Evolutionary conservation across 2,329 filamentous ascomycete species (phyloP).

Genomic region (Ceratocystis destructans): DNA sequence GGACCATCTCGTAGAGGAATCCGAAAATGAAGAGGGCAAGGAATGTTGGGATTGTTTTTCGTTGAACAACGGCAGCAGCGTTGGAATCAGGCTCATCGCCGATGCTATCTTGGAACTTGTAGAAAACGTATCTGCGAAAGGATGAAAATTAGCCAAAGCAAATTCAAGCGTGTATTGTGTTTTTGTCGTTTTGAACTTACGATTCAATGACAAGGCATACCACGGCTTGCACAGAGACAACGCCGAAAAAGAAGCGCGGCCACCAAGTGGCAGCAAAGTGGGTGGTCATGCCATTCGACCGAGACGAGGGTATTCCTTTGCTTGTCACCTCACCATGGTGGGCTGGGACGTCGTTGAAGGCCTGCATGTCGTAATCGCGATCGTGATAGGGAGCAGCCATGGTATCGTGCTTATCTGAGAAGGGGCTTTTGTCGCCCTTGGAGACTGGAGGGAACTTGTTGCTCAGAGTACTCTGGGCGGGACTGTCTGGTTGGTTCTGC

Average conservation of each 20-base stretch:
- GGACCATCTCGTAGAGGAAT: slow-evolving; percentile 77
- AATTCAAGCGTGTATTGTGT: not conserved
- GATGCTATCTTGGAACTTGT: slow-evolving; percentile 59
- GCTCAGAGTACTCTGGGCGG: slow-evolving; percentile 18
- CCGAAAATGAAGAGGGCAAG: slow-evolving; percentile 94
- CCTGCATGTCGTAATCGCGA: slow-evolving; percentile 14
- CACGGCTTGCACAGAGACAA: slow-evolving; percentile 61
- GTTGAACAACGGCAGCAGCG: slow-evolving; percentile 32
- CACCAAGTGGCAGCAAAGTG: slow-evolving; percentile 73
- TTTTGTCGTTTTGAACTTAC: slow-evolving; percentile 39
- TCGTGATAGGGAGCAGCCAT: slow-evolving; percentile 10
- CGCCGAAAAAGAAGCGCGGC: slow-evolving; percentile 73
- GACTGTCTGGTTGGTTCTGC: slow-evolving; percentile 18
- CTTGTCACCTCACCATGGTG: not conserved
- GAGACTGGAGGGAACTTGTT: slow-evolving; percentile 11
- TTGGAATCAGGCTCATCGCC: slow-evolving; percentile 28
- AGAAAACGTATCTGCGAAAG: slow-evolving; percentile 66
- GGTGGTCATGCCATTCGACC: slow-evolving; percentile 27
- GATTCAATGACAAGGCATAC: slow-evolving; percentile 74
- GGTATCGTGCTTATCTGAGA: slow-evolving; percentile 14
- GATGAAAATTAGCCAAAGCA: not conserved
- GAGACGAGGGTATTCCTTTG: slow-evolving; percentile 3
- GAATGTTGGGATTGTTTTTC: slow-evolving; percentile 79
- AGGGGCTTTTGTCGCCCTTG: slow-evolving; percentile 11
- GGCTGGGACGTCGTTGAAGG: slow-evolving; percentile 7